Evolutionary conservation across 306 rosid species (phyloP).

Genomic region (Coriaria nepalensis): DNA sequence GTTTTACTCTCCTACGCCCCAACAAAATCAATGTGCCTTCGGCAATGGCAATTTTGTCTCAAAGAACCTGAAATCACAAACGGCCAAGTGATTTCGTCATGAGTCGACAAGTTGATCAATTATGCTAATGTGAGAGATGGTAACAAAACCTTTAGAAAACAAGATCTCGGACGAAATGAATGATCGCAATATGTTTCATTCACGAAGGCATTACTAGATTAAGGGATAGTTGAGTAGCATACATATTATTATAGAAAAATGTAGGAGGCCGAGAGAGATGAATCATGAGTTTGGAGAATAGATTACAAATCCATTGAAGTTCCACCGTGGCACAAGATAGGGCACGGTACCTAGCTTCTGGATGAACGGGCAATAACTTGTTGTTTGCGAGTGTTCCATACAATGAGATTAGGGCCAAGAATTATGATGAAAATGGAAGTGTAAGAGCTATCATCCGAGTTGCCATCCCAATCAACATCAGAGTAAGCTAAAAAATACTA

Average conservation of each 20-base stretch:
- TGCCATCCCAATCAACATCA: not conserved
- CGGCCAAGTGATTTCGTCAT: not conserved
- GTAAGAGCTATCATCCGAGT: not conserved
- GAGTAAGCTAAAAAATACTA: not conserved
- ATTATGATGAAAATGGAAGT: not conserved
- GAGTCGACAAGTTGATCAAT: not conserved
- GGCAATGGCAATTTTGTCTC: conserved; percentile 25
- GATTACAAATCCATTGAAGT: not conserved
- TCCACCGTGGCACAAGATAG: not conserved
- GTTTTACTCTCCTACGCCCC: too few relatives aligned
- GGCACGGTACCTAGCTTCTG: not conserved
- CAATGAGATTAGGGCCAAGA: not conserved
- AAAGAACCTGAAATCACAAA: conserved; percentile 14
- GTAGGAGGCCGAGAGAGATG: not conserved
- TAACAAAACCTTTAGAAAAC: not conserved
- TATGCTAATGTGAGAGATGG: not conserved
- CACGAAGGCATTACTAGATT: not conserved
- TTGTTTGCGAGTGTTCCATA: conserved; percentile 1
- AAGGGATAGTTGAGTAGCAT: not conserved
- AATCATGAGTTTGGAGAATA: not conserved
- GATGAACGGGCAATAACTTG: not conserved
- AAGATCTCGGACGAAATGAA: not conserved
- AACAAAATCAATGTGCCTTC: not conserved
- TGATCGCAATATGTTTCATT: not conserved
- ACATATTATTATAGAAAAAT: not conserved